Percentiles rank a stretch among this genome's conserved stretches.
Evolutionary conservation across 2,329 filamentous ascomycete species (phyloP).

Genomic region (Bimuria novae-zelandiae): DNA sequence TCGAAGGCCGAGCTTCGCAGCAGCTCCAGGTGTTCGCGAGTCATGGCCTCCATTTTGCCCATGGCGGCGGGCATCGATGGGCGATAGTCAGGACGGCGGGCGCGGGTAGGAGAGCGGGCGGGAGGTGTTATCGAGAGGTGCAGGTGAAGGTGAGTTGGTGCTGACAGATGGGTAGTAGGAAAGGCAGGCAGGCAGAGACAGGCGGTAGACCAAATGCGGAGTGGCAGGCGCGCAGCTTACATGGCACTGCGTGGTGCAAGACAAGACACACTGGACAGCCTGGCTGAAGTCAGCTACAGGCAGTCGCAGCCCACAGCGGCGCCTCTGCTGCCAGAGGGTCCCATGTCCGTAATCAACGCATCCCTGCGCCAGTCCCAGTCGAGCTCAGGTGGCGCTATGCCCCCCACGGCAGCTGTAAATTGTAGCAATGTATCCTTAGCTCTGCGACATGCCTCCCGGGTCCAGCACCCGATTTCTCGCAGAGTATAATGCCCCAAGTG

Average conservation of each 20-base stretch:
- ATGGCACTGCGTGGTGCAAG: constrained; percentile 11
- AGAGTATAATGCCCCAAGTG: too few species aligned
- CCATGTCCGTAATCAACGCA: constrained; percentile 8
- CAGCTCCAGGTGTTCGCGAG: constrained; percentile 38
- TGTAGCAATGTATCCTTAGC: constrained; percentile 1
- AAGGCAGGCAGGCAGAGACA: constrained; percentile 8
- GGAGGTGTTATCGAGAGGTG: background rate
- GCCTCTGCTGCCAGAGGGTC: background rate
- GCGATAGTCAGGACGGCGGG: background rate
- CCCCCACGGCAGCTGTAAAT: constrained; percentile 2
- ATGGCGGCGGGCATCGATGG: constrained; percentile 21
- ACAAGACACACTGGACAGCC: constrained; percentile 6
- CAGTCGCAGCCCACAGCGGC: background rate
- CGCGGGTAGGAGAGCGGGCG: background rate
- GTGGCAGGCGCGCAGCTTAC: constrained; percentile 21
- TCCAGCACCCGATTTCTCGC: too few species aligned
- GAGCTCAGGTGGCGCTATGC: background rate
- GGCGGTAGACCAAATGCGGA: constrained; percentile 13
- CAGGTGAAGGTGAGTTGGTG: constrained; percentile 1
- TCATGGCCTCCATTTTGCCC: constrained; percentile 31
- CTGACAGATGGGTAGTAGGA: background rate
- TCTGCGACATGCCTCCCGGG: background rate
- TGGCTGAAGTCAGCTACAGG: constrained; percentile 8
- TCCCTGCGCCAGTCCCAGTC: background rate
- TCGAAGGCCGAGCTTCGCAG: constrained; percentile 45